phyloP scores from a whole-genome alignment of 177 flowering plant genomes.

The Vitis hybrid region DNA sequence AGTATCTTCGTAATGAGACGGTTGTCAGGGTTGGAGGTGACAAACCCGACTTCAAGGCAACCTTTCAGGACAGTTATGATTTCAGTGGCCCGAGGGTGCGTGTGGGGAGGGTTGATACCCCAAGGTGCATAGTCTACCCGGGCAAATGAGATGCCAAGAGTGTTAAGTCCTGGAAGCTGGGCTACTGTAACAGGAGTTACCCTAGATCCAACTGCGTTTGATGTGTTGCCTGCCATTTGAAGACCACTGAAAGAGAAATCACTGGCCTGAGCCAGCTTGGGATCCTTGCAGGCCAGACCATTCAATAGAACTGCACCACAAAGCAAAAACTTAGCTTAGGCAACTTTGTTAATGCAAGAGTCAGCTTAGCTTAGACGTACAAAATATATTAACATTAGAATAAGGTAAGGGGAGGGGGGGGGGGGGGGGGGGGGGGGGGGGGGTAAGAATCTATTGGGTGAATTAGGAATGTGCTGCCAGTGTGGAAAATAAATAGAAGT shows the following conservation, averaged over 20 bases:
- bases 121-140: slow-evolving; percentile 17
- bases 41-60: slow-evolving; percentile 7
- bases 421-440: too few relatives aligned
- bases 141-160: slow-evolving; percentile 15
- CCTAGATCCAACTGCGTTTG: slow-evolving; percentile 2
- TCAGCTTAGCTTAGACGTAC: too few relatives aligned
- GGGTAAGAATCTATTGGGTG: too few relatives aligned
- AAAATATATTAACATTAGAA: too few relatives aligned
- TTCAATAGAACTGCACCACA: slow-evolving; percentile 1
- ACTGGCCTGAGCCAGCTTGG: background rate
- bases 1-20: slow-evolving; percentile 7
- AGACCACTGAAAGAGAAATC: slow-evolving; percentile 11
- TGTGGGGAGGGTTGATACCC: slow-evolving; percentile 16
- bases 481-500: too few relatives aligned
- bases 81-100: slow-evolving; percentile 15
- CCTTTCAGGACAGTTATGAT: slow-evolving; percentile 12
- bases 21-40: slow-evolving; percentile 15
- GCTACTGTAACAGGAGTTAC: slow-evolving; percentile 3
- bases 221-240: slow-evolving; percentile 9
- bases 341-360: too few relatives aligned
- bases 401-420: too few relatives aligned
- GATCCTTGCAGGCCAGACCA: slow-evolving; percentile 6
- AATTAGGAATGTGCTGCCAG: too few relatives aligned
- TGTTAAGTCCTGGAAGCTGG: slow-evolving; percentile 11
- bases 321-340: too few relatives aligned